Percentiles rank a stretch among this genome's conserved stretches.
Evolutionary conservation across 2,329 filamentous ascomycete species (phyloP).

Genomic region (Penicillium hordei): DNA sequence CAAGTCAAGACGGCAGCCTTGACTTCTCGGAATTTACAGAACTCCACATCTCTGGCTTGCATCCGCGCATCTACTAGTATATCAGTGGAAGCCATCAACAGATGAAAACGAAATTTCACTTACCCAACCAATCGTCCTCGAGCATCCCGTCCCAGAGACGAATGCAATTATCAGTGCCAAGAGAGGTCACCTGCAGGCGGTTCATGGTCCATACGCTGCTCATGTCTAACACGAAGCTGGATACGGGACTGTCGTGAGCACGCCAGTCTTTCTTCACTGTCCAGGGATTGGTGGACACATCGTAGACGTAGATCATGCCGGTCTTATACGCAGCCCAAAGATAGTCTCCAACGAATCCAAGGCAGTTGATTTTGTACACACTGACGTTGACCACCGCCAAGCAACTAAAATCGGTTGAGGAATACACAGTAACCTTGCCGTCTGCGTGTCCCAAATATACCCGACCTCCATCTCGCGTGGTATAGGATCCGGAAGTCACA

Average conservation of each 20-base stretch:
- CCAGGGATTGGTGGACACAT: slow-evolving; percentile 81
- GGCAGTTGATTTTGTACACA: slow-evolving; percentile 89
- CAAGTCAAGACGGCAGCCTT: slow-evolving; percentile 83
- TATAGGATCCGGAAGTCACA: slow-evolving; percentile 76
- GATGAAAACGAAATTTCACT: slow-evolving; percentile 19
- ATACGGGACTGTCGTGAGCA: slow-evolving; percentile 80
- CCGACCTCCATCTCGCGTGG: slow-evolving; percentile 71
- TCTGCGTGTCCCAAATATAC: slow-evolving; percentile 91
- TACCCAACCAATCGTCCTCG: slow-evolving; percentile 87
- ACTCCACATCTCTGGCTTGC: slow-evolving; percentile 78
- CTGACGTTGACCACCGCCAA: slow-evolving; percentile 81
- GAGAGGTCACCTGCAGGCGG: slow-evolving; percentile 77
- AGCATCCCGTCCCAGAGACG: slow-evolving; percentile 89
- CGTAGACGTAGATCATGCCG: slow-evolving; percentile 90
- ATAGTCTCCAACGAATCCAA: slow-evolving; percentile 75
- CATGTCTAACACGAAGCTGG: slow-evolving; percentile 72
- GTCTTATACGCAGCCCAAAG: slow-evolving; percentile 96
- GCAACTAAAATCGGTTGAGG: slow-evolving; percentile 71
- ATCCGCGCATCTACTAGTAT: slow-evolving; percentile 67
- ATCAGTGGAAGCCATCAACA: slow-evolving; percentile 17
- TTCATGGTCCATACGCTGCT: slow-evolving; percentile 84
- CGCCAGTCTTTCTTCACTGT: slow-evolving; percentile 90
- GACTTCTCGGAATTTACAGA: slow-evolving; percentile 81
- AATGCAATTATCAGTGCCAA: slow-evolving; percentile 83
- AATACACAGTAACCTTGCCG: slow-evolving; percentile 94